These are phyloP conservation scores for Sporothrix protearum DNA, from an alignment of 2,329 filamentous ascomycete species.

Conservation along the genomic window DNA sequence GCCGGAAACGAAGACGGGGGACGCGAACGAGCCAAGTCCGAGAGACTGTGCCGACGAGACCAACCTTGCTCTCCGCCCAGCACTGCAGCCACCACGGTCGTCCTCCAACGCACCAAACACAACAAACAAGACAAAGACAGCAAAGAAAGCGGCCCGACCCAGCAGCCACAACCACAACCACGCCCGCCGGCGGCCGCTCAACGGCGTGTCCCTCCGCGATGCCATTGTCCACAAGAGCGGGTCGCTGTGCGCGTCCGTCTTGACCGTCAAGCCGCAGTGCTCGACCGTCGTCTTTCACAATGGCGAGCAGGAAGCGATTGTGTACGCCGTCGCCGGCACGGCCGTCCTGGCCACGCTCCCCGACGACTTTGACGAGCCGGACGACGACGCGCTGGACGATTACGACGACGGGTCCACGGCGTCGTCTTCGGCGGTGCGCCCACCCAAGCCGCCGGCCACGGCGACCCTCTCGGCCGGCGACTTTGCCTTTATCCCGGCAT, in stretches of 20 bases:
- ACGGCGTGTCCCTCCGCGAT: conserved; percentile 33
- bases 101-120: too few relatives aligned
- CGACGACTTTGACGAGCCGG: conserved; percentile 45
- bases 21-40: not conserved
- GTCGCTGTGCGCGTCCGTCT: conserved; percentile 65
- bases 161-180: too few relatives aligned
- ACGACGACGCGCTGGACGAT: too few relatives aligned
- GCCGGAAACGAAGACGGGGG: not conserved
- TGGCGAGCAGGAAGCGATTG: conserved; percentile 67
- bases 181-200: not conserved
- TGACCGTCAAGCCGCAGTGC: conserved; percentile 61
- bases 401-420: conserved; percentile 35
- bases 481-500: conserved; percentile 67
- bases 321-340: conserved; percentile 61
- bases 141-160: too few relatives aligned
- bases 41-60: not conserved
- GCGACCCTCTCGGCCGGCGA: conserved; percentile 61
- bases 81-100: not conserved
- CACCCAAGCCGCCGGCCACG: conserved; percentile 45
- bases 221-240: conserved; percentile 64
- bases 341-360: conserved; percentile 59
- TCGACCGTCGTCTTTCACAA: conserved; percentile 65
- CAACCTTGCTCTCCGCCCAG: not conserved
- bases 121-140: not conserved
- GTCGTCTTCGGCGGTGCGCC: conserved; percentile 36